Evolutionary conservation across 345 rosid genomes (phyloP).

Genomic region (Aurinia saxatilis): DNA sequence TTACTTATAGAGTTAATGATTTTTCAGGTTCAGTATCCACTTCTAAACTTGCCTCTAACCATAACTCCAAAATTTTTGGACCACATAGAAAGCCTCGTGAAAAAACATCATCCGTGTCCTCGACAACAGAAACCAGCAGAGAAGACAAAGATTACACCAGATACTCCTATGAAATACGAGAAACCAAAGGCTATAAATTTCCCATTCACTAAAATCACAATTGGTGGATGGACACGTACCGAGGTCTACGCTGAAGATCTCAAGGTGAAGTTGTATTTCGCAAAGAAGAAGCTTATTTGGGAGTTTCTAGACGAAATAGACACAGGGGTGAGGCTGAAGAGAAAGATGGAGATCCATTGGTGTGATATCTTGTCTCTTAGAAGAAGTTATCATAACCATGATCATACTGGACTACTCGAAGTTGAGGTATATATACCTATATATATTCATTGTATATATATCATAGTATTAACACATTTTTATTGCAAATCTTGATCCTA

Average conservation of each 20-base stretch:
- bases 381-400: background rate
- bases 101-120: background rate
- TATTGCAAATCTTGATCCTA: too few relatives aligned
- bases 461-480: too few relatives aligned
- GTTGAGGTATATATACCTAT: conserved; percentile 33
- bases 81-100: background rate
- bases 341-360: conserved; percentile 39
- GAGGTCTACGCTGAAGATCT: conserved; percentile 23
- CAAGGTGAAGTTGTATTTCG: conserved; percentile 53
- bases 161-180: background rate
- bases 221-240: conserved; percentile 1
- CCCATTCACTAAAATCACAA: background rate
- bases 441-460: background rate
- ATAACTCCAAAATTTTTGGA: background rate
- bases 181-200: conserved; percentile 9
- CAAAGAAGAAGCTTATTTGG: conserved; percentile 60
- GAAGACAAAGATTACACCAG: background rate
- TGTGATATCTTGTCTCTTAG: conserved; percentile 25
- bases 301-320: conserved; percentile 29
- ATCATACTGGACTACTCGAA: conserved; percentile 21
- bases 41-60: background rate
- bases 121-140: background rate
- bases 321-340: conserved; percentile 20
- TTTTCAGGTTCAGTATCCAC: background rate
- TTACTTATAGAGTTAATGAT: too few relatives aligned